Evolutionary conservation across 768 basidiomycete species (phyloP).

Genomic region (Cyathus striatus): DNA sequence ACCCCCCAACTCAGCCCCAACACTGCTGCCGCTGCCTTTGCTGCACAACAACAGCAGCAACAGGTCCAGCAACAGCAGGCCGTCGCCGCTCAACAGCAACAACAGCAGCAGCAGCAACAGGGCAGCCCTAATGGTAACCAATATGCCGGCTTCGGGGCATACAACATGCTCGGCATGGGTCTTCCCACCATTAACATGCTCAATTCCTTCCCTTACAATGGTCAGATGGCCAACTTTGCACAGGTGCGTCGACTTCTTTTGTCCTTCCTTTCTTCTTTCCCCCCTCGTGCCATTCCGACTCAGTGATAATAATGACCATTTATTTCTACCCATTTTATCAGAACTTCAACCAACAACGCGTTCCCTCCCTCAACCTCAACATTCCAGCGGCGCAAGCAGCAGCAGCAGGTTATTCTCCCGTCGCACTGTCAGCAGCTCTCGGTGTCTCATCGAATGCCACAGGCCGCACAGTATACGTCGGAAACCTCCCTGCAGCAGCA

Average conservation of each 20-base stretch:
- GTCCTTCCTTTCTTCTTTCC: no score
- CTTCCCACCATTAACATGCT: constrained; percentile 71
- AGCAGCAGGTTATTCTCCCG: constrained; percentile 65
- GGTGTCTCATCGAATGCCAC: constrained; percentile 61
- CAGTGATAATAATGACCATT: constrained; percentile 9
- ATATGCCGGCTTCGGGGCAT: constrained; percentile 60
- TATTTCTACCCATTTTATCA: constrained; percentile 18
- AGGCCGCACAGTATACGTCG: constrained; percentile 94
- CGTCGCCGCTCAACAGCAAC: constrained; percentile 42
- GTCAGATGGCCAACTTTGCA: constrained; percentile 65
- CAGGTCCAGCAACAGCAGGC: constrained; percentile 39
- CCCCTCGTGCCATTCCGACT: neutral
- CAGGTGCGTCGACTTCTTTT: constrained; percentile 36
- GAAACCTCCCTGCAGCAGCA: constrained; percentile 91
- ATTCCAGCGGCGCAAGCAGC: constrained; percentile 67
- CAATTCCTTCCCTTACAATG: constrained; percentile 65
- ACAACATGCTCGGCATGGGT: constrained; percentile 80
- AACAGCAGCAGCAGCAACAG: constrained; percentile 33
- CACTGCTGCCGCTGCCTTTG: constrained; percentile 47
- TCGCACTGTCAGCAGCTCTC: constrained; percentile 68
- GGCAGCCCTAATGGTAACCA: constrained; percentile 41
- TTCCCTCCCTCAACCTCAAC: constrained; percentile 59
- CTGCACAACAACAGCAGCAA: constrained; percentile 33
- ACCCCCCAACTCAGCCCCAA: constrained; percentile 66
- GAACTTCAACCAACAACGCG: constrained; percentile 51